These are phyloP conservation scores for Huntiella abstrusa DNA, from an alignment of 2,329 filamentous ascomycete genomes.

Conservation along the genomic window DNA sequence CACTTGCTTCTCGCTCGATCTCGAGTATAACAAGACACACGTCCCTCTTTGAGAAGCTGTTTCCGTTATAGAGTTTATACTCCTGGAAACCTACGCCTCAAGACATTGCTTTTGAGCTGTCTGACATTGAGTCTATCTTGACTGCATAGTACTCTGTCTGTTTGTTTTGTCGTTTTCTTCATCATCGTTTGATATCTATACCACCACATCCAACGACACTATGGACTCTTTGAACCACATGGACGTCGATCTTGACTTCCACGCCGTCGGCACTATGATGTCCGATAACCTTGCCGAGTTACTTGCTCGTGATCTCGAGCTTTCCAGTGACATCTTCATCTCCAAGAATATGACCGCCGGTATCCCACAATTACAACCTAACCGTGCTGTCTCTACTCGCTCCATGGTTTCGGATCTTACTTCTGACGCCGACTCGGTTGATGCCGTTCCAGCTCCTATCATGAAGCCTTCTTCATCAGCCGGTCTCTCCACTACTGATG, in stretches of 20 bases:
- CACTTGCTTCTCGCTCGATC: too few relatives aligned
- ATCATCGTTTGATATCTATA: not conserved
- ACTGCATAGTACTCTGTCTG: not conserved
- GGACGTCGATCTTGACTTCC: constrained; percentile 1
- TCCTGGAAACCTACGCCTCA: too few relatives aligned
- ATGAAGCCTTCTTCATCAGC: not conserved
- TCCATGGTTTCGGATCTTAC: not conserved
- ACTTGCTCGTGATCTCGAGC: constrained; percentile 33
- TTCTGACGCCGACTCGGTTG: constrained; percentile 4
- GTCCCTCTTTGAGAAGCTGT: too few relatives aligned
- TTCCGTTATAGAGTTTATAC: too few relatives aligned
- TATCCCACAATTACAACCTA: constrained; percentile 17
- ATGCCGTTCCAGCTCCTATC: constrained; percentile 2
- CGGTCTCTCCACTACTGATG: not conserved
- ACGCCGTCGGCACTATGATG: constrained; percentile 15
- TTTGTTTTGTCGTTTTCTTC: not conserved
- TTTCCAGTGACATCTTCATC: constrained; percentile 28
- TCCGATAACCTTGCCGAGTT: constrained; percentile 35
- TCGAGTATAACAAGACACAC: too few relatives aligned
- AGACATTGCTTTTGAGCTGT: not conserved
- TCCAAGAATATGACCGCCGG: constrained; percentile 35
- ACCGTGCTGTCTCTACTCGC: not conserved
- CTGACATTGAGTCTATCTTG: not conserved
- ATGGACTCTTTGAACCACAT: not conserved
- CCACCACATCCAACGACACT: not conserved